Percentiles rank a stretch among this genome's conserved stretches.
Conservation (phyloP, 495 filamentous ascomycete species). For the Daldinia grandis region DNA sequence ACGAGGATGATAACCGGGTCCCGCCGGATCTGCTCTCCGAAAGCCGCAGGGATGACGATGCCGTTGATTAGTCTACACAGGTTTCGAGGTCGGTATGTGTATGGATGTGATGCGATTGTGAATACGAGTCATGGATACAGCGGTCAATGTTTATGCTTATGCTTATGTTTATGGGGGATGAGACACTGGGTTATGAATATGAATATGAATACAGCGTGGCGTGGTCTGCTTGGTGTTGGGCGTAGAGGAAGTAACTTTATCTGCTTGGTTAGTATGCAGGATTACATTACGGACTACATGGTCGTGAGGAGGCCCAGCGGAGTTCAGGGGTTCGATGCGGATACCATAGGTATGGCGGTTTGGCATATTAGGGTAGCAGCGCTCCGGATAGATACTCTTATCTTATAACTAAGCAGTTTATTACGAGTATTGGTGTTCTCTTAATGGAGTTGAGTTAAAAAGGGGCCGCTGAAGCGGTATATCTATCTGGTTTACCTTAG, state of each 20-base stretch:
- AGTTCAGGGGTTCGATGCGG: background rate
- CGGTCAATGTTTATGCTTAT: no score
- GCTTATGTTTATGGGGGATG: background rate
- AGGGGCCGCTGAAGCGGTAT: background rate
- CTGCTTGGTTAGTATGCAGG: background rate
- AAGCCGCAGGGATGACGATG: constrained; percentile 21
- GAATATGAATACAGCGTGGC: background rate
- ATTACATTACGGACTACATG: background rate
- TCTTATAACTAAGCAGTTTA: background rate
- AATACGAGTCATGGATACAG: no score
- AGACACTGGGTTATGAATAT: background rate
- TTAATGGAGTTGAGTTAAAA: background rate
- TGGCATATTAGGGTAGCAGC: background rate
- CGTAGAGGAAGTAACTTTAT: background rate
- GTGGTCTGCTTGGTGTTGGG: background rate
- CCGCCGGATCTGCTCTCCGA: constrained; percentile 54
- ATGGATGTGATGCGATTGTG: background rate
- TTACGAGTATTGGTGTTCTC: background rate
- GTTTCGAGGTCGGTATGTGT: background rate
- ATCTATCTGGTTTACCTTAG: no score
- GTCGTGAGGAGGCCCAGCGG: background rate
- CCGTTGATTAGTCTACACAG: constrained; percentile 16
- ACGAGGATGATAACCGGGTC: constrained; percentile 51
- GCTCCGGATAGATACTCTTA: background rate
- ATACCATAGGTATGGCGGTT: background rate